These are phyloP conservation scores for Cryptococcus jaspeensis DNA, from an alignment of 1,284 basidiomycete genomes.

Conservation along the genomic window DNA sequence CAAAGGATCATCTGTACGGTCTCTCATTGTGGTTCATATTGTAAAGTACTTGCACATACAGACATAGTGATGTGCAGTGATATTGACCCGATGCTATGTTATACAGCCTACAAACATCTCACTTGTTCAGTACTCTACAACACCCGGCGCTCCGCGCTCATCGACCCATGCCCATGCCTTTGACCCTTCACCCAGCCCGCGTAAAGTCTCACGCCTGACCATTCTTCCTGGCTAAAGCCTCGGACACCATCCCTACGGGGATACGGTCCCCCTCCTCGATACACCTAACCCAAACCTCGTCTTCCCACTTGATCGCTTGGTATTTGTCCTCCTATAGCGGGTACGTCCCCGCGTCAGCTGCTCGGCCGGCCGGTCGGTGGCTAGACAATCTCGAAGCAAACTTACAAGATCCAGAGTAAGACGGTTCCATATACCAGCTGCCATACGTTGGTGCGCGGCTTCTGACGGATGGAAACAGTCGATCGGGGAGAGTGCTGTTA, in stretches of 20 bases:
- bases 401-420: constrained; percentile 36
- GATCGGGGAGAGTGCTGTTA: constrained; percentile 45
- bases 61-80: too few relatives aligned
- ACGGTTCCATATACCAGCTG: constrained; percentile 51
- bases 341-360: constrained; percentile 4
- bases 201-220: too few relatives aligned
- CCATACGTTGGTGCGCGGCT: constrained; percentile 46
- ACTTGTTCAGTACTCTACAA: too few relatives aligned
- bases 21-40: too few relatives aligned
- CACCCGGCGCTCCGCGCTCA: too few relatives aligned
- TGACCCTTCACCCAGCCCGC: too few relatives aligned
- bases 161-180: too few relatives aligned
- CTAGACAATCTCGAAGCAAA: not conserved
- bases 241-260: constrained; percentile 8
- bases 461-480: constrained; percentile 53
- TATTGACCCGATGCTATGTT: too few relatives aligned
- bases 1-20: too few relatives aligned
- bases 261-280: constrained; percentile 45
- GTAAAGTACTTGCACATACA: too few relatives aligned
- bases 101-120: too few relatives aligned
- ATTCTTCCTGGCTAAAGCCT: not conserved
- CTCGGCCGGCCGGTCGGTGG: constrained; percentile 3
- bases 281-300: constrained; percentile 41
- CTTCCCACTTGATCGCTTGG: constrained; percentile 42
- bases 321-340: constrained; percentile 31